Evolutionary conservation across 495 filamentous ascomycete genomes (phyloP).

Genomic region (Aspergillus mulundensis): DNA sequence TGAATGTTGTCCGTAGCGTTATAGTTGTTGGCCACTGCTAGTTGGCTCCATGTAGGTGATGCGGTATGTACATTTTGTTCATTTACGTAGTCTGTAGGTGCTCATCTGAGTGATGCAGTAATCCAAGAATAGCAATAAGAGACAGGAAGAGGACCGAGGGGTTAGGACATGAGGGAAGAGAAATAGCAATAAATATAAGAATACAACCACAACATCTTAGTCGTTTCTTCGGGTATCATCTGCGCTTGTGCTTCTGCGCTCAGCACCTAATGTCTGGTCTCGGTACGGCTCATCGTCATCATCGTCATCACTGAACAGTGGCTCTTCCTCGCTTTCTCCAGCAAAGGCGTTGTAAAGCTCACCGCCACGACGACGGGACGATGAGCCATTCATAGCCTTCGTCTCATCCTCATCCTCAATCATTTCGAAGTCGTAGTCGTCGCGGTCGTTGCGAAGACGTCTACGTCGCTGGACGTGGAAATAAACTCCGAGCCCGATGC

Average conservation of each 20-base stretch:
- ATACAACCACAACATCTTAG: slow-evolving; percentile 8
- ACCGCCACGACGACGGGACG: slow-evolving; percentile 59
- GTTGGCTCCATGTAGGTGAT: neutral
- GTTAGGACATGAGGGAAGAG: neutral
- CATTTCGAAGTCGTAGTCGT: slow-evolving; percentile 93
- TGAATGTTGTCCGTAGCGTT: too few relatives aligned
- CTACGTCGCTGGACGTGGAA: slow-evolving; percentile 73
- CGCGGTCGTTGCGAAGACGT: slow-evolving; percentile 69
- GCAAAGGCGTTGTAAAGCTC: slow-evolving; percentile 95
- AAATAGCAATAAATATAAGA: slow-evolving; percentile 14
- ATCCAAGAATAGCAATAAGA: slow-evolving; percentile 6
- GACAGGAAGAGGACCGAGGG: slow-evolving; percentile 10
- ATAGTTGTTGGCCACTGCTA: neutral
- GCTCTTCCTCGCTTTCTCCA: slow-evolving; percentile 68
- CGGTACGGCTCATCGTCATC: slow-evolving; percentile 47
- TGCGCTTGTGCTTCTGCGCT: slow-evolving; percentile 13
- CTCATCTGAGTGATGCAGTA: slow-evolving; percentile 2
- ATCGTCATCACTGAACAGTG: slow-evolving; percentile 54
- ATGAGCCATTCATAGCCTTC: slow-evolving; percentile 44
- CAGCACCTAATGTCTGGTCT: slow-evolving; percentile 24
- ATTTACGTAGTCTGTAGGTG: neutral
- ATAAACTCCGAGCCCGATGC: slow-evolving; percentile 72
- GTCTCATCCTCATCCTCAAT: slow-evolving; percentile 77
- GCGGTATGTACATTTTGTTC: slow-evolving; percentile 3
- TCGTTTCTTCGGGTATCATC: slow-evolving; percentile 21